These are phyloP conservation scores for Candolleomyces efflorescens DNA, from an alignment of 768 basidiomycete genomes.

Conservation along the genomic window DNA sequence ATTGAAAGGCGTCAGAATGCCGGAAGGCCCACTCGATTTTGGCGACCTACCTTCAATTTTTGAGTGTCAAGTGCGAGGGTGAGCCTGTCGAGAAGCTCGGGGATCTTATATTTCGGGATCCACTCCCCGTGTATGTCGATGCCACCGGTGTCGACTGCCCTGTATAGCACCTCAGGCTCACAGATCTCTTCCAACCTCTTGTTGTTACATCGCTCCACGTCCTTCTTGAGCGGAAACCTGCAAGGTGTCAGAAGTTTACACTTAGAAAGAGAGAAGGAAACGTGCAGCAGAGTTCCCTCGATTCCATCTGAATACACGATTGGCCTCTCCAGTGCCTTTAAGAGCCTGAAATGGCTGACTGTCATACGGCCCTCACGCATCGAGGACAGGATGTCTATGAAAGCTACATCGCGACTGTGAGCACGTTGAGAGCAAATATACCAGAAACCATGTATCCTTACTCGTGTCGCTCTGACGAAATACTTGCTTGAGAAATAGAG, in stretches of 20 bases:
- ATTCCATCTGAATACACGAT: slow-evolving; percentile 66
- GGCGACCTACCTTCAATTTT: slow-evolving; percentile 38
- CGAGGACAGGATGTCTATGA: slow-evolving; percentile 82
- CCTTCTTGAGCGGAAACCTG: slow-evolving; percentile 73
- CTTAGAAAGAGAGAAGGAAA: not conserved
- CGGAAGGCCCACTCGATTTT: not conserved
- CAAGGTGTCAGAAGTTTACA: not conserved
- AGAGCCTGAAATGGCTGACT: slow-evolving; percentile 45
- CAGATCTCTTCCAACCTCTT: slow-evolving; percentile 48
- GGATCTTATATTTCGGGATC: slow-evolving; percentile 25
- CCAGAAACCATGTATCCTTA: slow-evolving; percentile 17
- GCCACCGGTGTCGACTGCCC: slow-evolving; percentile 42
- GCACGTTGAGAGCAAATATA: not conserved
- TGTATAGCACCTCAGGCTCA: slow-evolving; percentile 29
- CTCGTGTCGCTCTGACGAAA: slow-evolving; percentile 69
- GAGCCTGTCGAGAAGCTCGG: slow-evolving; percentile 39
- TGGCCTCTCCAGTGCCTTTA: slow-evolving; percentile 52
- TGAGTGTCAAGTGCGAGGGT: slow-evolving; percentile 42
- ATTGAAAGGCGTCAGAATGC: not conserved
- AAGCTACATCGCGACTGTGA: slow-evolving; percentile 37
- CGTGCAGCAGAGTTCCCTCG: slow-evolving; percentile 77
- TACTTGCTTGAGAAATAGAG: slow-evolving; percentile 52
- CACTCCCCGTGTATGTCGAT: slow-evolving; percentile 30
- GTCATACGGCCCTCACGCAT: slow-evolving; percentile 75
- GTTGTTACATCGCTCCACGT: slow-evolving; percentile 76